phyloP scores from a whole-genome alignment of 805 yeast species.

The Tetrapisispora arboricola region DNA sequence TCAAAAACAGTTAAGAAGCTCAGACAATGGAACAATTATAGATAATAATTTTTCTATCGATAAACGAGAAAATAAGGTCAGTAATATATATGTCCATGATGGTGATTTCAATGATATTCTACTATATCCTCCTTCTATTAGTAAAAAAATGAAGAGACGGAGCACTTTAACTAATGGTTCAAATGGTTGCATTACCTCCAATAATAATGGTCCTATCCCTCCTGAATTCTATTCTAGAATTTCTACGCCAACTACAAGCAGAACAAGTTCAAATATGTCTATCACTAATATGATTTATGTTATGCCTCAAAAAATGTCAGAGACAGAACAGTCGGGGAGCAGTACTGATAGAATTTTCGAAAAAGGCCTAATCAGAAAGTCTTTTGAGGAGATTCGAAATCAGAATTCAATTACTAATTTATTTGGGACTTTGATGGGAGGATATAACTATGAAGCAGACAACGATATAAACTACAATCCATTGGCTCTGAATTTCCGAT shows the following conservation, averaged over 20 bases:
- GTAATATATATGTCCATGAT: constrained; percentile 28
- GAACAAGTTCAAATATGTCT: constrained; percentile 24
- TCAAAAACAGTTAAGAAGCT: background rate
- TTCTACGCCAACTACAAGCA: constrained; percentile 26
- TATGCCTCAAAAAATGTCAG: background rate
- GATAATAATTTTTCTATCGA: background rate
- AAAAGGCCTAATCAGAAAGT: constrained; percentile 20
- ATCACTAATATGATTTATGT: constrained; percentile 7
- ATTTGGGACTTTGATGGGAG: constrained; percentile 13
- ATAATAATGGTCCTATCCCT: constrained; percentile 23
- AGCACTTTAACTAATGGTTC: constrained; percentile 1
- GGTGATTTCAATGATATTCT: constrained; percentile 20
- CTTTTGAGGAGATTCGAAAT: constrained; percentile 22
- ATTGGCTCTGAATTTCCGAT: constrained; percentile 17
- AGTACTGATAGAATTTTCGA: constrained; percentile 12
- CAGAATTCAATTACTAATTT: constrained; percentile 10
- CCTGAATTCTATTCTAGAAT: constrained; percentile 29
- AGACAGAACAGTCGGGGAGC: background rate
- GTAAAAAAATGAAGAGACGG: constrained; percentile 3
- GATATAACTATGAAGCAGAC: constrained; percentile 6
- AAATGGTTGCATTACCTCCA: background rate
- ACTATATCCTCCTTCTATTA: background rate
- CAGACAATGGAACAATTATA: background rate
- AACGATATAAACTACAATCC: constrained; percentile 8
- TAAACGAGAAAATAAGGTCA: constrained; percentile 7